Conservation (phyloP, 1,284 basidiomycete genomes). For the Athelia sp. region DNA sequence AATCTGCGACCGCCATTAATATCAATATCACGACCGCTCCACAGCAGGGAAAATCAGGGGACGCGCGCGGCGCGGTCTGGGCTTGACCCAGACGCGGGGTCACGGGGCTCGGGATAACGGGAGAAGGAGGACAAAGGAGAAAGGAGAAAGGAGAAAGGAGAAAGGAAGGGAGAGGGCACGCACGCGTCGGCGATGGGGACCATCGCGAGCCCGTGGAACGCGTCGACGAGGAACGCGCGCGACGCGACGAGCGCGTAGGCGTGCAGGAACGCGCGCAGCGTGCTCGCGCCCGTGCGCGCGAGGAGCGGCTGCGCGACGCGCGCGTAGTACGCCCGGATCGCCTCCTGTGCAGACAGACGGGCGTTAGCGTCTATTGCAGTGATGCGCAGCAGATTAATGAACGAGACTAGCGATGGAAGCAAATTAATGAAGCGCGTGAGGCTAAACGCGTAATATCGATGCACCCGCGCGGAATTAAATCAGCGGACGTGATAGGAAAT, state of each 20-base stretch:
- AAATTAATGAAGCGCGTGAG: too few relatives aligned
- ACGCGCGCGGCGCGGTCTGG: conserved; percentile 6
- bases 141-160: neutral
- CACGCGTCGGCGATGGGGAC: conserved; percentile 87
- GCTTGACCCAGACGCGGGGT: conserved; percentile 7
- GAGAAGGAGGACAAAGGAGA: neutral
- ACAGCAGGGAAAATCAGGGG: too few relatives aligned
- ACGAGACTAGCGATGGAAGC: too few relatives aligned
- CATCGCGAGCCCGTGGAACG: conserved; percentile 81
- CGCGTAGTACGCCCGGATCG: conserved; percentile 44
- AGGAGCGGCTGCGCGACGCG: conserved; percentile 33
- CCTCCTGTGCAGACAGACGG: conserved; percentile 27
- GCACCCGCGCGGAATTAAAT: too few relatives aligned
- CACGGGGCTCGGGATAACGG: too few relatives aligned
- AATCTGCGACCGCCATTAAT: conserved; percentile 50
- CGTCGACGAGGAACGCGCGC: conserved; percentile 84
- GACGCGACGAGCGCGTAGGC: conserved; percentile 83
- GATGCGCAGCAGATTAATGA: too few relatives aligned
- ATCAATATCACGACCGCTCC: too few relatives aligned
- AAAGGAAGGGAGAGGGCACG: conserved; percentile 25
- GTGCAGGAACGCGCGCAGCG: conserved; percentile 53
- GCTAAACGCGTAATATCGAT: too few relatives aligned
- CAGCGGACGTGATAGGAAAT: too few relatives aligned
- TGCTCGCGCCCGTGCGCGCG: conserved; percentile 17
- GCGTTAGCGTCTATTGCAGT: too few relatives aligned